These are phyloP conservation scores for Cardamine chenopodiifolia DNA, from an alignment of 345 rosid genomes.

Conservation along the genomic window DNA sequence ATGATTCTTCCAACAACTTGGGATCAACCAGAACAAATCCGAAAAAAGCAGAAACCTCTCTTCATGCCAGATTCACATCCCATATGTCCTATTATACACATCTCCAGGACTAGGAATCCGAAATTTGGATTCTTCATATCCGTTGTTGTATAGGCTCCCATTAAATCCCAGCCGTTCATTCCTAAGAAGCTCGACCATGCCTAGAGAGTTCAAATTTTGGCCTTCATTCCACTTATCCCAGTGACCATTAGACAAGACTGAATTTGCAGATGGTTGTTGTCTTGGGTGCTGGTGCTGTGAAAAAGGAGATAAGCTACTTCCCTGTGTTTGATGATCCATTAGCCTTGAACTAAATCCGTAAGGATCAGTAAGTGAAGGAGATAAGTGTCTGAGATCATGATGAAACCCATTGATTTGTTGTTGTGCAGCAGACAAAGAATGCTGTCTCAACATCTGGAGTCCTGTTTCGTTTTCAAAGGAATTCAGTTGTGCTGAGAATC, in stretches of 20 bases:
- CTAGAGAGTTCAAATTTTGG: conserved; percentile 53
- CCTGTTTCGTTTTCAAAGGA: conserved; percentile 68
- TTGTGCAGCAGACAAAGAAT: conserved; percentile 53
- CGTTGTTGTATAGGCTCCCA: conserved; percentile 50
- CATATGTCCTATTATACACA: conserved; percentile 72
- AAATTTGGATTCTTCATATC: conserved; percentile 76
- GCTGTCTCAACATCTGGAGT: conserved; percentile 69
- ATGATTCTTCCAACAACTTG: conserved; percentile 19
- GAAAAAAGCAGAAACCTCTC: conserved; percentile 25
- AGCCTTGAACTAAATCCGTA: conserved; percentile 64
- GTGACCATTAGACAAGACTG: conserved; percentile 62
- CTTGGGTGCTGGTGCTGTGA: conserved; percentile 55
- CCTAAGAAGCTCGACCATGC: conserved; percentile 69
- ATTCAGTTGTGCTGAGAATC: conserved; percentile 51
- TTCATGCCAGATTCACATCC: conserved; percentile 59
- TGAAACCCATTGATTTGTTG: conserved; percentile 44
- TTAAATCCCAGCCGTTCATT: conserved; percentile 71
- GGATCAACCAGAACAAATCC: conserved; percentile 33
- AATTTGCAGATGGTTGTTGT: conserved; percentile 63
- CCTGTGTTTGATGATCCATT: conserved; percentile 60
- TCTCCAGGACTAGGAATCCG: conserved; percentile 74
- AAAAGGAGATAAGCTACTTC: conserved; percentile 54
- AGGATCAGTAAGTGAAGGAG: conserved; percentile 59
- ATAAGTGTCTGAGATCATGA: conserved; percentile 58
- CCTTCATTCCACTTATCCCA: conserved; percentile 86